Evolutionary conservation across 1,284 basidiomycete genomes (phyloP).

Genomic region (Tilletia walkeri): DNA sequence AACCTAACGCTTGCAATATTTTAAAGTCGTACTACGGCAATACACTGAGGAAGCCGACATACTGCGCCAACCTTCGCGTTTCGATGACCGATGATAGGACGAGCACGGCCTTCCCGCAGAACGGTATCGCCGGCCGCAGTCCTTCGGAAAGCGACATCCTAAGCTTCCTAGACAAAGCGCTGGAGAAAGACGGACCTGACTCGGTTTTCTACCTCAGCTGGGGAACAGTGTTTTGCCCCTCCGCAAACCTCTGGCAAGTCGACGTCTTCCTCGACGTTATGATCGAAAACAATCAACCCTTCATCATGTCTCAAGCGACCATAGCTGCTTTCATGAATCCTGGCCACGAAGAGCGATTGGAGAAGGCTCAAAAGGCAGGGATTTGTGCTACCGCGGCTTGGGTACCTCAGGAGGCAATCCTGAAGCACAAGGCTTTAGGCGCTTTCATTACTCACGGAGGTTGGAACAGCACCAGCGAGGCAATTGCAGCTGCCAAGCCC

Average conservation of each 20-base stretch:
- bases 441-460: constrained; percentile 8
- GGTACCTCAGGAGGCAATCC: constrained; percentile 1
- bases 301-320: neutral
- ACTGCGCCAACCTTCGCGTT: neutral
- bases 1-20: neutral
- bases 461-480: constrained; percentile 5
- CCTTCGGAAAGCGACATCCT: neutral
- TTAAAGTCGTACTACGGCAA: neutral
- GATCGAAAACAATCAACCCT: constrained; percentile 3
- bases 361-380: neutral
- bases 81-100: neutral
- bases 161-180: neutral
- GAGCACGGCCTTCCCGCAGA: too few relatives aligned
- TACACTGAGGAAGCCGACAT: neutral
- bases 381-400: neutral
- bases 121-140: too few relatives aligned
- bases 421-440: neutral
- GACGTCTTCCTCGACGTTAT: constrained; percentile 10
- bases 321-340: constrained; percentile 2
- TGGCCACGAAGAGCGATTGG: neutral
- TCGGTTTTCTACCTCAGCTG: neutral
- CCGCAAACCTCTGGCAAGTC: neutral
- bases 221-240: neutral
- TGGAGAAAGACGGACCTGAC: neutral
- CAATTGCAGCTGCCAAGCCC: neutral